Percentiles rank a stretch among this genome's conserved stretches.
phyloP scores from a whole-genome alignment of 2,329 filamentous ascomycete genomes.

The Pseudocercospora fijiensis region DNA sequence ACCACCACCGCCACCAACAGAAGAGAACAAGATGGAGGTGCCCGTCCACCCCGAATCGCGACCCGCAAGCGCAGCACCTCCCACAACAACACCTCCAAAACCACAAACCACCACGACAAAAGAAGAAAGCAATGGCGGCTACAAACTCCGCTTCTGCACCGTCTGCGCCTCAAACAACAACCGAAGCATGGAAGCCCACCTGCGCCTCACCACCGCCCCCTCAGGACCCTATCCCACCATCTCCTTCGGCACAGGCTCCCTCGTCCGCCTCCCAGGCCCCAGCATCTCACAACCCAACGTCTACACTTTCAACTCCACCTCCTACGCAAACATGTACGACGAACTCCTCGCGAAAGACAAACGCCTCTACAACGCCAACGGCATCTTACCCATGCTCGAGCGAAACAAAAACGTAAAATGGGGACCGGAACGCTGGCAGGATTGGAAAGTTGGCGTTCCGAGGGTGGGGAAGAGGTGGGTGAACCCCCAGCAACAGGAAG shows the following conservation, averaged over 20 bases:
- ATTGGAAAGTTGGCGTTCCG: slow-evolving; percentile 87
- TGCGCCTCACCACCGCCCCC: slow-evolving; percentile 75
- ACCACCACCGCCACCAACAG: slow-evolving; percentile 53
- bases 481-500: slow-evolving; percentile 3
- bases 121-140: slow-evolving; percentile 51
- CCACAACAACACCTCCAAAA: slow-evolving; percentile 21
- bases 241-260: slow-evolving; percentile 92
- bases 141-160: slow-evolving; percentile 94
- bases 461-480: slow-evolving; percentile 62
- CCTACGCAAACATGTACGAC: slow-evolving; percentile 90
- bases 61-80: slow-evolving; percentile 31
- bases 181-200: slow-evolving; percentile 99
- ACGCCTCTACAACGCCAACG: slow-evolving; percentile 85
- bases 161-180: slow-evolving; percentile 99
- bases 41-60: slow-evolving; percentile 13
- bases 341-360: slow-evolving; percentile 84
- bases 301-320: slow-evolving; percentile 96
- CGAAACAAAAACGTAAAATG: slow-evolving; percentile 90
- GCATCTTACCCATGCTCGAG: slow-evolving; percentile 91
- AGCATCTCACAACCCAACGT: slow-evolving; percentile 92
- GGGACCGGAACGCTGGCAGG: slow-evolving; percentile 95
- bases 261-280: slow-evolving; percentile 89
- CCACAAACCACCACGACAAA: slow-evolving; percentile 18
- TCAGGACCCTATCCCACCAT: slow-evolving; percentile 75
- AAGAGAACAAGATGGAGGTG: slow-evolving; percentile 4